phyloP scores from a whole-genome alignment of 176 grass and related monocot genomes.

The Thinopyrum elongatum region DNA sequence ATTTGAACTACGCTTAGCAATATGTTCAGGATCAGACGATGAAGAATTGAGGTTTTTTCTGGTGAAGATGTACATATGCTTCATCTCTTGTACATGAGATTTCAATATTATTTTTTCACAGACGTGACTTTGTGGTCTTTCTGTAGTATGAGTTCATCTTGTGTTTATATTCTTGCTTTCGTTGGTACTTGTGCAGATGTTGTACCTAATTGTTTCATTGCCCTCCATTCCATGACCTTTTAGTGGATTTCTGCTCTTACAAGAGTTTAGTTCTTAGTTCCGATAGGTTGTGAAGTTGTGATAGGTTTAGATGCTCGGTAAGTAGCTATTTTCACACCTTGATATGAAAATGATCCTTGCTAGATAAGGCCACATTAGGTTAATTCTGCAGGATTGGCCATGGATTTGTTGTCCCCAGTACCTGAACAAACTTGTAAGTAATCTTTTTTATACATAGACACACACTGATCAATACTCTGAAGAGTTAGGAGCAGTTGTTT shows the following conservation, averaged over 20 bases:
- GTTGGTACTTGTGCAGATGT: not conserved
- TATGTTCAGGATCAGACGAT: not conserved
- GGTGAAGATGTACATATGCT: slow-evolving; percentile 29
- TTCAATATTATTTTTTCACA: slow-evolving; percentile 25
- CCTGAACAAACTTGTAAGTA: not conserved
- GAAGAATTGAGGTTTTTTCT: not conserved
- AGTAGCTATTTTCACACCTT: not conserved
- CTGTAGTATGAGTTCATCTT: not conserved
- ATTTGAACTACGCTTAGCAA: not conserved
- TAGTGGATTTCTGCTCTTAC: not conserved
- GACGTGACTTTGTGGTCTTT: not conserved
- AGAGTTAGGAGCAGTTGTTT: not conserved
- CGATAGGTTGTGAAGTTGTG: not conserved
- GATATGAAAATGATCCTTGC: not conserved
- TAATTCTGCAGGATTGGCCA: not conserved
- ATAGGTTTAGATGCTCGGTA: not conserved
- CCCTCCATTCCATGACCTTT: not conserved
- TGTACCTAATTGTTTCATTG: not conserved
- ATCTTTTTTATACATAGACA: not conserved
- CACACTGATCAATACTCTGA: not conserved
- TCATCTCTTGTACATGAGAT: slow-evolving; percentile 38
- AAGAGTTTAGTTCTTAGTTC: not conserved
- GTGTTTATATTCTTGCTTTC: slow-evolving; percentile 6
- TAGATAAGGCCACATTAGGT: not conserved
- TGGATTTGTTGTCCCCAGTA: not conserved